phyloP scores from a whole-genome alignment of 768 basidiomycete species.

The Trametes sanguinea region DNA sequence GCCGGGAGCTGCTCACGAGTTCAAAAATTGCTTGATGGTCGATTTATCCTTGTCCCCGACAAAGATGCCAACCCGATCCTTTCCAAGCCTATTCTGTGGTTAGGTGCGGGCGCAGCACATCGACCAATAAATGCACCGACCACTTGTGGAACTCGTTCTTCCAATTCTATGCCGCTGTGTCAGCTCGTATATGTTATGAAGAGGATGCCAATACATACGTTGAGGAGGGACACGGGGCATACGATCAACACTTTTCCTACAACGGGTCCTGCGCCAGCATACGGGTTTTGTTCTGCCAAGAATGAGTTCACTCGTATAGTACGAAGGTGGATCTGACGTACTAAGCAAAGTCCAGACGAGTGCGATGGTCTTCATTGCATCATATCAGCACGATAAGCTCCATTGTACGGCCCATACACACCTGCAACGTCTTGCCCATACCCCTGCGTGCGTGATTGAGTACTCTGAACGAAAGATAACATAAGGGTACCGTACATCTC shows the following conservation, averaged over 20 bases:
- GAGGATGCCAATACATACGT: slow-evolving; percentile 45
- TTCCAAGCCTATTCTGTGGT: slow-evolving; percentile 45
- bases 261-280: slow-evolving; percentile 52
- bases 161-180: slow-evolving; percentile 75
- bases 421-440: slow-evolving; percentile 94
- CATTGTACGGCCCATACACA: slow-evolving; percentile 25
- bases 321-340: slow-evolving; percentile 38
- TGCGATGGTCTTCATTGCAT: slow-evolving; percentile 69
- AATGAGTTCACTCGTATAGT: background rate
- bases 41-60: slow-evolving; percentile 60
- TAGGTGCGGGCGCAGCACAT: slow-evolving; percentile 23
- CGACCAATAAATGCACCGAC: slow-evolving; percentile 37
- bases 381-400: slow-evolving; percentile 2
- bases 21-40: slow-evolving; percentile 68
- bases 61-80: slow-evolving; percentile 57
- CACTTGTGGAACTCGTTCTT: slow-evolving; percentile 94
- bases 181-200: background rate
- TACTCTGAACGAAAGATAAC: background rate
- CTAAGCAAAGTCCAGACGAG: slow-evolving; percentile 92
- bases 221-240: slow-evolving; percentile 89
- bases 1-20: slow-evolving; percentile 51
- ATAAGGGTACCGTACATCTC: slow-evolving; percentile 65
- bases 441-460: slow-evolving; percentile 57
- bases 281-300: slow-evolving; percentile 78
- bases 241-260: slow-evolving; percentile 88